Percentiles rank a stretch among this genome's conserved stretches.
phyloP scores from a whole-genome alignment of 495 filamentous ascomycete species.

The Cudoniella acicularis region DNA sequence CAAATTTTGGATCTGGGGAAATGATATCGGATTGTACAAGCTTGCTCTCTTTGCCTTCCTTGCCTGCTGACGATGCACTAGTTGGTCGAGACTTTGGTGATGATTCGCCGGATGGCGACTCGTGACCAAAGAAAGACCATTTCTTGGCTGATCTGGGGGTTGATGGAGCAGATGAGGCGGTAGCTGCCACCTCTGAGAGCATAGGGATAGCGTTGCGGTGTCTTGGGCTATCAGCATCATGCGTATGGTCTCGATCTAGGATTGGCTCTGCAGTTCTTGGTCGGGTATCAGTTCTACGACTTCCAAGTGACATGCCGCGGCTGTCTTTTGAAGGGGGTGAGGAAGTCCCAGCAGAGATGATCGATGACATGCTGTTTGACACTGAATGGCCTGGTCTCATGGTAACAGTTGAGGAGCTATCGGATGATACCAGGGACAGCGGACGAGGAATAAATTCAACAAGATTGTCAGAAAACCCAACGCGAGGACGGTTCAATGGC shows the following conservation, averaged over 20 bases:
- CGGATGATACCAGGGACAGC: slow-evolving; percentile 68
- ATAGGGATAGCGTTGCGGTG: slow-evolving; percentile 49
- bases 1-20: neutral
- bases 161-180: slow-evolving; percentile 30
- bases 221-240: slow-evolving; percentile 28
- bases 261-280: slow-evolving; percentile 52
- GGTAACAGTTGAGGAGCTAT: slow-evolving; percentile 65
- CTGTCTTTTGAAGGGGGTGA: slow-evolving; percentile 35
- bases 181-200: slow-evolving; percentile 28
- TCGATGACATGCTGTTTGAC: slow-evolving; percentile 59
- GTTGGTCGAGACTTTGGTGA: slow-evolving; percentile 38
- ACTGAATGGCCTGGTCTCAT: slow-evolving; percentile 59
- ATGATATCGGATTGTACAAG: neutral
- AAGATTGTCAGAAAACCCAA: slow-evolving; percentile 59
- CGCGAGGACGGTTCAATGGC: slow-evolving; percentile 40
- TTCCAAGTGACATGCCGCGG: slow-evolving; percentile 28
- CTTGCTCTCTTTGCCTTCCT: slow-evolving; percentile 24
- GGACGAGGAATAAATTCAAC: slow-evolving; percentile 70
- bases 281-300: slow-evolving; percentile 34
- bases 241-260: slow-evolving; percentile 35
- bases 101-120: slow-evolving; percentile 34
- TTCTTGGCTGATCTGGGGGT: slow-evolving; percentile 46
- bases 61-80: slow-evolving; percentile 35
- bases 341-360: slow-evolving; percentile 45
- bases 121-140: slow-evolving; percentile 54